Conservation (phyloP, 2,329 filamentous ascomycete species). For the Arthrocladium fulminans region DNA sequence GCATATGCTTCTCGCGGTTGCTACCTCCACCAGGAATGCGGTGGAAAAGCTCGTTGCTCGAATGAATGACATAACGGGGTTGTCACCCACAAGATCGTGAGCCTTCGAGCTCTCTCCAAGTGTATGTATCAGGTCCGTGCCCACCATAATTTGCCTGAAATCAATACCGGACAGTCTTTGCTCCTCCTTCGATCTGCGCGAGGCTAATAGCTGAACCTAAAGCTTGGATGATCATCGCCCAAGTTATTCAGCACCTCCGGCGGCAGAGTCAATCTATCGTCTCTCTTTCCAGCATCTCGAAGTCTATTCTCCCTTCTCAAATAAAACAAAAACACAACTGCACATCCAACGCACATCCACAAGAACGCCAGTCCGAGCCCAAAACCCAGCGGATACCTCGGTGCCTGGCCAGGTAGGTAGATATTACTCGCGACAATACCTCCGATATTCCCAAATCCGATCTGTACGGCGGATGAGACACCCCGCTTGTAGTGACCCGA, state of each 20-base stretch:
- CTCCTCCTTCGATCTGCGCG: not conserved
- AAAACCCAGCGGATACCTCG: conserved; percentile 32
- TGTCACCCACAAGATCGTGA: no score
- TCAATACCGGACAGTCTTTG: no score
- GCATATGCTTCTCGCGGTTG: no score
- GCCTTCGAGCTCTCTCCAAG: no score
- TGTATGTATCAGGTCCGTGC: no score
- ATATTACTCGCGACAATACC: conserved; percentile 33
- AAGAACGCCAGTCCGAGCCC: conserved; percentile 29
- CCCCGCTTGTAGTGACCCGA: conserved; percentile 26
- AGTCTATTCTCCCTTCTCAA: conserved; percentile 28
- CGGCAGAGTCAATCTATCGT: conserved; percentile 23
- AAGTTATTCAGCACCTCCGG: conserved; percentile 25
- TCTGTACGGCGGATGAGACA: conserved; percentile 25
- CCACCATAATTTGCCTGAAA: no score
- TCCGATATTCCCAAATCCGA: conserved; percentile 27
- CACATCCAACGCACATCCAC: conserved; percentile 29
- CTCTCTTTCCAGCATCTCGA: conserved; percentile 22
- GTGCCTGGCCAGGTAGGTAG: conserved; percentile 30
- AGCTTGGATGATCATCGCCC: conserved; percentile 29
- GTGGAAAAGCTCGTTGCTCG: no score
- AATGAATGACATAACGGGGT: no score
- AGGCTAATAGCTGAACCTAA: conserved; percentile 29
- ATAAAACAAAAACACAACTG: conserved; percentile 27
- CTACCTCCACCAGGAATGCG: no score